These are phyloP conservation scores for Mycena metata DNA, from an alignment of 768 basidiomycete genomes.

Conservation along the genomic window DNA sequence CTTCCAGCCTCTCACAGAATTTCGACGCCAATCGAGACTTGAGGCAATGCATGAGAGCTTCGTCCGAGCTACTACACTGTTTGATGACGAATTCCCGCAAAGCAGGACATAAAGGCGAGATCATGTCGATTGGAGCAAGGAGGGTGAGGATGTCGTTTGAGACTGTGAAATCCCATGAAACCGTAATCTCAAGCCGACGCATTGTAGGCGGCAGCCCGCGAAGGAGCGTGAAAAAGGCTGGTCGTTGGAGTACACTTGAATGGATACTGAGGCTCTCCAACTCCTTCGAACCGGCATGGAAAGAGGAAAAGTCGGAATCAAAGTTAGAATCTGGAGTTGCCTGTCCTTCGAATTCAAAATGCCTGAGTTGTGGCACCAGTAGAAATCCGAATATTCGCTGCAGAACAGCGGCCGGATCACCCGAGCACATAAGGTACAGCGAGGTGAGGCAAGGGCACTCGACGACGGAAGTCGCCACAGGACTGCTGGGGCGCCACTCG, in stretches of 20 bases:
- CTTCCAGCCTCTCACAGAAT: not conserved
- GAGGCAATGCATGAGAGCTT: conserved; percentile 3
- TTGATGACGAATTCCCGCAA: not conserved
- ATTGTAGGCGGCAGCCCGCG: conserved; percentile 9
- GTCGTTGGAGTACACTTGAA: no score
- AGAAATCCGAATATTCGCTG: no score
- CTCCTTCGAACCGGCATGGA: no score
- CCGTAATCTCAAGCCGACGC: not conserved
- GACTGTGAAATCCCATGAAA: not conserved
- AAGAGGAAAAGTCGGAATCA: no score
- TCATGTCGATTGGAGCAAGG: not conserved
- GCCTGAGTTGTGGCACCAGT: no score
- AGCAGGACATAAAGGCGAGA: not conserved
- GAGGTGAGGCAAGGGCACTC: no score
- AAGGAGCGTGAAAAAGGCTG: not conserved
- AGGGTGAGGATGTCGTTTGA: not conserved
- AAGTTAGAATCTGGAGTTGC: no score
- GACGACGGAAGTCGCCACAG: not conserved
- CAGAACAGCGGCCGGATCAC: no score
- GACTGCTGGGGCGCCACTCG: not conserved
- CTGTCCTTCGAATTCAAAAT: no score
- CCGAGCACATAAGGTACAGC: no score
- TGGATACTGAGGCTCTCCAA: no score
- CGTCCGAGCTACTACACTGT: not conserved
- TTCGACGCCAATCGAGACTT: not conserved